Conservation (phyloP, 805 yeast genomes). For the Blastobotrys robertii region DNA sequence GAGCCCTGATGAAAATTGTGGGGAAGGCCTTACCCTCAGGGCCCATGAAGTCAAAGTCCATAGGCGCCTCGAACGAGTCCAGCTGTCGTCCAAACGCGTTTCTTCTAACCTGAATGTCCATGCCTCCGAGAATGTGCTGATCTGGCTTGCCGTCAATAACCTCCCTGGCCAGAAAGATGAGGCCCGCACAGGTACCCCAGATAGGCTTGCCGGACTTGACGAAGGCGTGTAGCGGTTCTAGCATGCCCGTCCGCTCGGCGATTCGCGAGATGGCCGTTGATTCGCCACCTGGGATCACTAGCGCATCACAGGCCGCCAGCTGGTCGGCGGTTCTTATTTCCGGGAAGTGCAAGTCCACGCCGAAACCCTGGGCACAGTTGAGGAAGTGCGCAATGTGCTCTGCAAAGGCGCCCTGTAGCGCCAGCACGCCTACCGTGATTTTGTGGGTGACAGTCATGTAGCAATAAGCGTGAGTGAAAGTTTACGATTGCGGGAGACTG, state of each 20-base stretch:
- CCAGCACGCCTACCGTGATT: constrained; percentile 52
- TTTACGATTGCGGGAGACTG: neutral
- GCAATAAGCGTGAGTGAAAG: too few species aligned
- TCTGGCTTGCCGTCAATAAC: constrained; percentile 41
- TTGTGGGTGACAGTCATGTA: constrained; percentile 11
- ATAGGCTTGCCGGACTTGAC: constrained; percentile 42
- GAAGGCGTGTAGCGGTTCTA: constrained; percentile 43
- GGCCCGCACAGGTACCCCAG: constrained; percentile 87
- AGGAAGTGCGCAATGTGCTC: constrained; percentile 47
- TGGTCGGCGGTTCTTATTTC: constrained; percentile 48
- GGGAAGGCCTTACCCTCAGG: constrained; percentile 27
- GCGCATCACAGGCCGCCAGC: constrained; percentile 42
- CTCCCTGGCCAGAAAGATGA: constrained; percentile 53
- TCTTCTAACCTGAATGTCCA: constrained; percentile 53
- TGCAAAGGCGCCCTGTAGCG: constrained; percentile 69
- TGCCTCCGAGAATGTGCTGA: constrained; percentile 44
- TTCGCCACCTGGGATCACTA: constrained; percentile 54
- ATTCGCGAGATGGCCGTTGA: constrained; percentile 52
- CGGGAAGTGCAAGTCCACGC: constrained; percentile 19
- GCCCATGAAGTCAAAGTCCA: constrained; percentile 32
- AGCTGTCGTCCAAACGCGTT: constrained; percentile 76
- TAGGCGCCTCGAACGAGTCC: constrained; percentile 45
- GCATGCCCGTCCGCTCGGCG: constrained; percentile 53
- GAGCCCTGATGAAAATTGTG: constrained; percentile 64
- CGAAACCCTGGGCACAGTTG: constrained; percentile 8